Conservation (phyloP, 768 basidiomycete genomes). For the Boletellus sp. region DNA sequence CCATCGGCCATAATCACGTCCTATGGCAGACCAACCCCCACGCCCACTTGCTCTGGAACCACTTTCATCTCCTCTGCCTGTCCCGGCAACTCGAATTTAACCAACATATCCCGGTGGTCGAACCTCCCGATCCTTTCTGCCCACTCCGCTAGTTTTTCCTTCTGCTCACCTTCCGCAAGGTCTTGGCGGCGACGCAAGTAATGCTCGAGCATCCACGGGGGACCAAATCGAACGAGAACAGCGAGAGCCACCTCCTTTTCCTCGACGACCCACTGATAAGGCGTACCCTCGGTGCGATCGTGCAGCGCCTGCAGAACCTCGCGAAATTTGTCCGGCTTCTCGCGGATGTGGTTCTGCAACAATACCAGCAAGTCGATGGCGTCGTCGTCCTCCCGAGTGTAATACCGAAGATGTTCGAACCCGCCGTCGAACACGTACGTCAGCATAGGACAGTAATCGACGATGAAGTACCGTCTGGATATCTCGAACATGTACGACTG, state of each 20-base stretch:
- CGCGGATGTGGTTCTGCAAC: conserved; percentile 17
- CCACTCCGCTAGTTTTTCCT: conserved; percentile 13
- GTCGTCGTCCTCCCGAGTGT: conserved; percentile 25
- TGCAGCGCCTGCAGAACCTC: conserved; percentile 25
- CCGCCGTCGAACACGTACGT: conserved; percentile 28
- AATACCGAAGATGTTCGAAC: conserved; percentile 25
- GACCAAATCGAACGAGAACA: conserved; percentile 19
- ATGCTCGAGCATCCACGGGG: conserved; percentile 26
- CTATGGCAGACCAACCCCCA: neutral
- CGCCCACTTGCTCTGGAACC: neutral
- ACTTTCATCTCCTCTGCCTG: conserved; percentile 9
- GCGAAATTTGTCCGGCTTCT: conserved; percentile 22
- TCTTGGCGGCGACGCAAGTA: conserved; percentile 24
- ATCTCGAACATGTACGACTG: conserved; percentile 26
- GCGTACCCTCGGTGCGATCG: conserved; percentile 19
- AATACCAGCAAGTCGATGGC: conserved; percentile 21
- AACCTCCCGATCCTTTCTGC: conserved; percentile 20
- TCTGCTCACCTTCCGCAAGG: conserved; percentile 15
- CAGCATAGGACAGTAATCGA: conserved; percentile 26
- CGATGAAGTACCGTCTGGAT: conserved; percentile 22
- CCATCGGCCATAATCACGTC: conserved; percentile 9
- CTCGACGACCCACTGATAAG: conserved; percentile 24
- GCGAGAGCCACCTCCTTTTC: conserved; percentile 24
- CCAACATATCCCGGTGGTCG: conserved; percentile 22
- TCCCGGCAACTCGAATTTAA: conserved; percentile 15